Percentiles rank a stretch among this genome's conserved stretches.
phyloP scores from a whole-genome alignment of 2,329 filamentous ascomycete species.

The Neofusicoccum umdonicola region DNA sequence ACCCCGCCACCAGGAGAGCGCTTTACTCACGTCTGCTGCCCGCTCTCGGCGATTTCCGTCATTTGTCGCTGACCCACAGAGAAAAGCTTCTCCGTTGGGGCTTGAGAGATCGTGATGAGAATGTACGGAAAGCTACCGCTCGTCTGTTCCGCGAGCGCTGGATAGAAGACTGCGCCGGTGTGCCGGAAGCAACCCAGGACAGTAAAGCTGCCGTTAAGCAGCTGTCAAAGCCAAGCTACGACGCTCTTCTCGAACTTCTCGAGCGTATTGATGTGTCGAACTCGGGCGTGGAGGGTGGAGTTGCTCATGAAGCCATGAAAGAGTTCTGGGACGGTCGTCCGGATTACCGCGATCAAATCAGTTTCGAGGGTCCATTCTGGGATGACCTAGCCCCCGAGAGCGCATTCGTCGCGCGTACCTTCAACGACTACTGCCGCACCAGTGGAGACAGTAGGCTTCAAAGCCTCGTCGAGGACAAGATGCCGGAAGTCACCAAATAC shows the following conservation, averaged over 20 bases:
- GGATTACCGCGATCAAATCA: conserved; percentile 71
- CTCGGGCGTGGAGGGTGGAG: conserved; percentile 83
- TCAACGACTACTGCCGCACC: conserved; percentile 86
- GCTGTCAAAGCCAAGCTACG: conserved; percentile 55
- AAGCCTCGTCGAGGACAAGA: conserved; percentile 80
- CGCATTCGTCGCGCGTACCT: conserved; percentile 84
- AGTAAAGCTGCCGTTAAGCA: conserved; percentile 44
- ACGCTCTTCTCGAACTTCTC: conserved; percentile 84
- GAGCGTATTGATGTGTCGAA: conserved; percentile 93
- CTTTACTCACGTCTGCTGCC: conserved; percentile 86
- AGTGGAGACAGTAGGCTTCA: conserved; percentile 73
- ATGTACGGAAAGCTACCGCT: conserved; percentile 86
- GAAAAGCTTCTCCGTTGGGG: conserved; percentile 97
- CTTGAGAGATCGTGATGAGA: conserved; percentile 87
- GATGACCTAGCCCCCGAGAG: conserved; percentile 79
- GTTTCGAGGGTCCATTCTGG: conserved; percentile 75
- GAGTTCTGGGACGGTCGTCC: conserved; percentile 94
- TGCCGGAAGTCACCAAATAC: conserved; percentile 90
- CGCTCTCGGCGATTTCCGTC: conserved; percentile 87
- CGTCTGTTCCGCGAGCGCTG: conserved; percentile 91
- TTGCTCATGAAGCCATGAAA: conserved; percentile 90
- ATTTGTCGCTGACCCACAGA: conserved; percentile 87
- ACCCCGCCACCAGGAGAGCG: conserved; percentile 77
- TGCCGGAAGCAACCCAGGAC: conserved; percentile 58
- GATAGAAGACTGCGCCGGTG: conserved; percentile 90